Percentiles rank a stretch among this genome's conserved stretches.
Conservation (phyloP, 2,329 filamentous ascomycete species). For the Ascochyta lentis region DNA sequence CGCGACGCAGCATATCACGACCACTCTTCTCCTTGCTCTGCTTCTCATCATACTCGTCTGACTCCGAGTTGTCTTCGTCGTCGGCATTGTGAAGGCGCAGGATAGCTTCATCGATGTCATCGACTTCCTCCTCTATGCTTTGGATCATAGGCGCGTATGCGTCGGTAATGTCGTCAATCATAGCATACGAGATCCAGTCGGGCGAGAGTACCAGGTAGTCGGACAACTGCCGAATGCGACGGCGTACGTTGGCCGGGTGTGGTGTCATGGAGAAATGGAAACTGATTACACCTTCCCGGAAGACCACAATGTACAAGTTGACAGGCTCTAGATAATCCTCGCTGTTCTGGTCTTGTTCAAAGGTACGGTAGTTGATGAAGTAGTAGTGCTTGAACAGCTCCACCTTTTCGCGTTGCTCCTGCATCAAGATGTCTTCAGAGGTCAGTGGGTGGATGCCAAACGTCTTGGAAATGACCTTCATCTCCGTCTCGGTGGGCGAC, state of each 20-base stretch:
- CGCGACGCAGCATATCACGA: constrained; percentile 86
- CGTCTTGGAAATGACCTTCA: constrained; percentile 89
- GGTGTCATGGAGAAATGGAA: constrained; percentile 98
- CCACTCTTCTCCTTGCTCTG: constrained; percentile 52
- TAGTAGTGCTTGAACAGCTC: constrained; percentile 98
- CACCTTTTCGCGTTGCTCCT: constrained; percentile 97
- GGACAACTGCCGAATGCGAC: constrained; percentile 88
- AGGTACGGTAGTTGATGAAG: constrained; percentile 97
- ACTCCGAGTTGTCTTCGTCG: constrained; percentile 53
- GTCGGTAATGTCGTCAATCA: constrained; percentile 98
- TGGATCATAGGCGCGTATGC: constrained; percentile 93
- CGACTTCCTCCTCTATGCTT: constrained; percentile 92
- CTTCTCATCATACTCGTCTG: constrained; percentile 48
- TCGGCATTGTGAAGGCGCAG: constrained; percentile 74
- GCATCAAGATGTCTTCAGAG: constrained; percentile 94
- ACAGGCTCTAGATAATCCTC: constrained; percentile 93
- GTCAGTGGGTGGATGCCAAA: constrained; percentile 97
- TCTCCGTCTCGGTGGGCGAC: constrained; percentile 89
- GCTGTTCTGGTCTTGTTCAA: constrained; percentile 90
- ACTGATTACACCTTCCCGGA: constrained; percentile 91
- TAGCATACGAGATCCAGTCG: constrained; percentile 98
- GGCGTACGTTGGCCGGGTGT: constrained; percentile 93
- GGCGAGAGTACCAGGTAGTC: constrained; percentile 93
- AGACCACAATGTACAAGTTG: constrained; percentile 97
- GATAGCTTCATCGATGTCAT: constrained; percentile 94